Conservation (phyloP, 176 grass and related monocot species). For the Aechmea fasciata region DNA sequence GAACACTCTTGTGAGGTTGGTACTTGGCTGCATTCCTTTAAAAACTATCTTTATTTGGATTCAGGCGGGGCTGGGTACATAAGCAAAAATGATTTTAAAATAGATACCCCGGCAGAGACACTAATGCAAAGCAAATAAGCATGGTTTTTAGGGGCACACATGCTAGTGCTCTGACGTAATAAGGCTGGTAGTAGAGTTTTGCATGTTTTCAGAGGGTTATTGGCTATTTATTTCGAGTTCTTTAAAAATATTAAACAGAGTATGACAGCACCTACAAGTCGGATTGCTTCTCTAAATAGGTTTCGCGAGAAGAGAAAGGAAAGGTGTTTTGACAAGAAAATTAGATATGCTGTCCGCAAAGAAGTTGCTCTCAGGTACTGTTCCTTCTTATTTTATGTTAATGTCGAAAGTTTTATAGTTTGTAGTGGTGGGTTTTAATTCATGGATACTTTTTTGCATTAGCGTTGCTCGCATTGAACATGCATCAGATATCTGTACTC, state of each 20-base stretch:
- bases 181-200: too few relatives aligned
- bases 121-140: too few relatives aligned
- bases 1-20: background rate
- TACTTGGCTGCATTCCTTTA: background rate
- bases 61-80: background rate
- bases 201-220: background rate
- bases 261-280: slow-evolving; percentile 45
- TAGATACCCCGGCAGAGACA: slow-evolving; percentile 1
- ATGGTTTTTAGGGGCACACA: too few relatives aligned
- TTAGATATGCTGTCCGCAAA: slow-evolving; percentile 64
- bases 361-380: slow-evolving; percentile 70
- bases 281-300: slow-evolving; percentile 61
- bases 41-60: background rate
- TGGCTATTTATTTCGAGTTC: slow-evolving; percentile 12
- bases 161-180: too few relatives aligned
- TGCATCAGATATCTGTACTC: background rate
- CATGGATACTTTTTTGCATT: slow-evolving; percentile 3
- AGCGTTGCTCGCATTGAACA: background rate
- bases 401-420: background rate
- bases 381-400: slow-evolving; percentile 5
- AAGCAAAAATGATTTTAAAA: background rate
- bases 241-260: slow-evolving; percentile 21
- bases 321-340: slow-evolving; percentile 71
- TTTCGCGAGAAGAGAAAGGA: slow-evolving; percentile 83
- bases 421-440: background rate